phyloP scores from a whole-genome alignment of 139 green algal genomes.

The Trebouxia sp. region DNA sequence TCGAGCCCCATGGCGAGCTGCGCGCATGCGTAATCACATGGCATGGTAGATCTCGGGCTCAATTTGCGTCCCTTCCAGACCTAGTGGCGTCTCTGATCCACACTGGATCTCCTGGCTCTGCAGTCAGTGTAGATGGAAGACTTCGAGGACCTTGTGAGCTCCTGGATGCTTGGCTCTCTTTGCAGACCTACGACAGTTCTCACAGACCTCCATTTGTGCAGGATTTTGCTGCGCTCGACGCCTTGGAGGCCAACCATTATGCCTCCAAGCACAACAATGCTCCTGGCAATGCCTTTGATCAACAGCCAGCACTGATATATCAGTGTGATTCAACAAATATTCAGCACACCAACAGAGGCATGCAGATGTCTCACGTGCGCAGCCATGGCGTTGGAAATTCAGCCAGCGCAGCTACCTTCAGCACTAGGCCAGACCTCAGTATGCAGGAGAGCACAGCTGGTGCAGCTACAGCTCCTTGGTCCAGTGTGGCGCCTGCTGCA shows the following conservation, averaged over 20 bases:
- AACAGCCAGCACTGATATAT: neutral
- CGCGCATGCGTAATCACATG: no score
- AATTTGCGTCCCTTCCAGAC: no score
- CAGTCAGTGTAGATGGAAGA: no score
- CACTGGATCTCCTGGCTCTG: no score
- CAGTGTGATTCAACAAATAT: neutral
- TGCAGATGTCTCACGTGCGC: no score
- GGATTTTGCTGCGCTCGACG: constrained; percentile 39
- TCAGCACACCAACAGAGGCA: neutral
- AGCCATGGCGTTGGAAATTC: neutral
- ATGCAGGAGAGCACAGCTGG: neutral
- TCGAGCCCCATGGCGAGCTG: no score
- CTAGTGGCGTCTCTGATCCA: no score
- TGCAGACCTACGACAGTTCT: neutral
- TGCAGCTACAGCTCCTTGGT: neutral
- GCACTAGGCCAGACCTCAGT: neutral
- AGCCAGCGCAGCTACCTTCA: neutral
- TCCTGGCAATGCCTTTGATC: neutral
- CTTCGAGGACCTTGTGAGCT: no score
- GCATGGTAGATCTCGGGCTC: no score
- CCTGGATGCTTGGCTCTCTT: no score
- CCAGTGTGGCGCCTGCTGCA: neutral
- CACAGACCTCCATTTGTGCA: neutral
- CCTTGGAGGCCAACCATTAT: constrained; percentile 23
- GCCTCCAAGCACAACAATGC: neutral